Evolutionary conservation across 352 stramenopile species (phyloP).

Genomic region (Phytophthora fragariaefolia): DNA sequence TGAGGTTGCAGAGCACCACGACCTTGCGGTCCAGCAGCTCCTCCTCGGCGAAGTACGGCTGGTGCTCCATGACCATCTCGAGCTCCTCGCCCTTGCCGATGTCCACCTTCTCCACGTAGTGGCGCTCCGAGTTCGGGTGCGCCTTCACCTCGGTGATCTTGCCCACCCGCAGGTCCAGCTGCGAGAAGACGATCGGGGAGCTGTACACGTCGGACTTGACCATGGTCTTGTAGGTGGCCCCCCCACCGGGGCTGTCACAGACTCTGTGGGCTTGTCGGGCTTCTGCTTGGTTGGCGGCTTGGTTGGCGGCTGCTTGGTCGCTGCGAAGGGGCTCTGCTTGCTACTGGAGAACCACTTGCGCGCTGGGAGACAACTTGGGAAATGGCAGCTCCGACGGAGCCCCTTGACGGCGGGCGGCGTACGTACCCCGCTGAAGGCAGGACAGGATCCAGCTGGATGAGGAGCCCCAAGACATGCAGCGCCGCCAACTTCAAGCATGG

Average conservation of each 20-base stretch:
- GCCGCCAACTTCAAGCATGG: slow-evolving; percentile 41
- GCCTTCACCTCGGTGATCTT: slow-evolving; percentile 71
- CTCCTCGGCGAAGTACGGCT: slow-evolving; percentile 79
- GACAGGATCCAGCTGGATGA: slow-evolving; percentile 27
- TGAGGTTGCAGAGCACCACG: slow-evolving; percentile 79
- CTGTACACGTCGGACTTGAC: slow-evolving; percentile 83
- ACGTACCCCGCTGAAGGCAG: slow-evolving; percentile 20
- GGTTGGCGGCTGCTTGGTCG: background rate
- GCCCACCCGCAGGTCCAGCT: slow-evolving; percentile 75
- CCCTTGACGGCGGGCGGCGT: slow-evolving; percentile 3
- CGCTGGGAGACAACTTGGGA: slow-evolving; percentile 49
- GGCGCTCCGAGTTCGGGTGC: slow-evolving; percentile 72
- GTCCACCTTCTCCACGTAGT: slow-evolving; percentile 81
- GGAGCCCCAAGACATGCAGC: slow-evolving; percentile 35
- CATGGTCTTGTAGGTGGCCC: slow-evolving; percentile 48
- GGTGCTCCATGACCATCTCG: slow-evolving; percentile 81
- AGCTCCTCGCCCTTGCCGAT: slow-evolving; percentile 78
- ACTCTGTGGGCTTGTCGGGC: background rate
- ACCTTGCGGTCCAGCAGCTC: slow-evolving; percentile 75
- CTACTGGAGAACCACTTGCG: slow-evolving; percentile 43
- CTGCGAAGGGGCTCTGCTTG: slow-evolving; percentile 4
- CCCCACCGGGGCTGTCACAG: no score
- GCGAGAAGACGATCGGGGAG: slow-evolving; percentile 72
- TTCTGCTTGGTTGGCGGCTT: slow-evolving; percentile 15
- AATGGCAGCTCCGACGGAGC: slow-evolving; percentile 41